Conservation (phyloP, 768 basidiomycete species). For the Vararia minispora region DNA sequence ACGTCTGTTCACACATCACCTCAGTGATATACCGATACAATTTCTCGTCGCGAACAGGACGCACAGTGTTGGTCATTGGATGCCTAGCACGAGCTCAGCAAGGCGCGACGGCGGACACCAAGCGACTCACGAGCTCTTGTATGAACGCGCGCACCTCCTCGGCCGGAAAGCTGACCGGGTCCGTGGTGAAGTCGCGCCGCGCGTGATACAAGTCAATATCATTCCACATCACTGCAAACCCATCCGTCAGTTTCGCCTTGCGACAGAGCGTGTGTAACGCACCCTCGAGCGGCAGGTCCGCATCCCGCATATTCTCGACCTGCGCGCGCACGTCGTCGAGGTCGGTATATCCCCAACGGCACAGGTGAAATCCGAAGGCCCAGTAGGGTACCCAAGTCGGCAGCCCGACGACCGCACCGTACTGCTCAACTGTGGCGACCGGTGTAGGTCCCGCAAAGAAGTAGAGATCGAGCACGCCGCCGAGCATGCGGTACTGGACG, state of each 20-base stretch:
- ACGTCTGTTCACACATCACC: too few species aligned
- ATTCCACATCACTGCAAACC: constrained; percentile 53
- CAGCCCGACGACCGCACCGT: constrained; percentile 47
- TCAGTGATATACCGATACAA: background rate
- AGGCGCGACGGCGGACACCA: background rate
- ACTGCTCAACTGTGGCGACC: constrained; percentile 51
- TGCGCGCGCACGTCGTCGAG: constrained; percentile 44
- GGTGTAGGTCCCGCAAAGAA: constrained; percentile 46
- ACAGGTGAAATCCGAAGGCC: constrained; percentile 73
- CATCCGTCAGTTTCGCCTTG: too few species aligned
- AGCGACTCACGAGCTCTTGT: constrained; percentile 35
- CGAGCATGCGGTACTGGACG: constrained; percentile 60
- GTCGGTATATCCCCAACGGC: constrained; percentile 42
- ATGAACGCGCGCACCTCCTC: constrained; percentile 43
- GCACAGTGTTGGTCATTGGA: constrained; percentile 39
- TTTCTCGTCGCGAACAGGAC: constrained; percentile 15
- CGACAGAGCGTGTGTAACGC: too few species aligned
- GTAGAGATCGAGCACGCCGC: constrained; percentile 68
- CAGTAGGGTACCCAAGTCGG: constrained; percentile 64
- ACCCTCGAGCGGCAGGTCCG: constrained; percentile 66
- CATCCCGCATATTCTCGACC: constrained; percentile 48
- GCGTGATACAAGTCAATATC: constrained; percentile 66
- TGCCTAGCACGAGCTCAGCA: constrained; percentile 15
- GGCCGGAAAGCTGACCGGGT: constrained; percentile 48
- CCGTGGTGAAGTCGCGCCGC: constrained; percentile 55